Conservation (phyloP, 306 rosid genomes). For the Vigna unguiculata region DNA sequence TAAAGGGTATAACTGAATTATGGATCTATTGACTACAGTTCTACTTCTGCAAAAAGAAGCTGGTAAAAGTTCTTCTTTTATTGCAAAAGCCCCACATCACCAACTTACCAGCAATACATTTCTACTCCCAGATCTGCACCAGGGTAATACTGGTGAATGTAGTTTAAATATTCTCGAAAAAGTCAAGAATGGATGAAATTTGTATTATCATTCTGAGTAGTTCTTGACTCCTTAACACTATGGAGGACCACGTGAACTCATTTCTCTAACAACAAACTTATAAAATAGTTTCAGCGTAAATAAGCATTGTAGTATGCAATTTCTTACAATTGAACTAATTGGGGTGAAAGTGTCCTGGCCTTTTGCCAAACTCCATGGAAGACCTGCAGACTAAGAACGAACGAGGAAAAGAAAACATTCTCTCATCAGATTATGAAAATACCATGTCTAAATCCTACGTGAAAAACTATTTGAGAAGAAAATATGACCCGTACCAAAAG, state of each 20-base stretch:
- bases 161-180: constrained; percentile 8
- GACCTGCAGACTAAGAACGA: constrained; percentile 87
- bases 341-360: constrained; percentile 99
- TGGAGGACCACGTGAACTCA: constrained; percentile 4
- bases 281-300: constrained; percentile 33
- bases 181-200: constrained; percentile 11
- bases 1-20: constrained; percentile 17
- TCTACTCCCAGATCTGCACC: neutral
- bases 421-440: constrained; percentile 24
- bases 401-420: constrained; percentile 23
- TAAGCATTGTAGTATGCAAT: constrained; percentile 34
- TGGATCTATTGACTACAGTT: constrained; percentile 19
- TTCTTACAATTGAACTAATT: constrained; percentile 71
- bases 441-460: constrained; percentile 22
- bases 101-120: constrained; percentile 9
- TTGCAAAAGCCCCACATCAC: neutral
- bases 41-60: constrained; percentile 27
- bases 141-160: neutral
- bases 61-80: neutral
- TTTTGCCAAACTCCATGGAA: constrained; percentile 94
- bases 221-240: constrained; percentile 20
- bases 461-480: constrained; percentile 19
- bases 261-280: constrained; percentile 18
- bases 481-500: constrained; percentile 6
- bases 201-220: constrained; percentile 17